Evolutionary conservation across 371 early-diverging fungal genomes (phyloP).

Genomic region (Lichtheimia ramosa): DNA sequence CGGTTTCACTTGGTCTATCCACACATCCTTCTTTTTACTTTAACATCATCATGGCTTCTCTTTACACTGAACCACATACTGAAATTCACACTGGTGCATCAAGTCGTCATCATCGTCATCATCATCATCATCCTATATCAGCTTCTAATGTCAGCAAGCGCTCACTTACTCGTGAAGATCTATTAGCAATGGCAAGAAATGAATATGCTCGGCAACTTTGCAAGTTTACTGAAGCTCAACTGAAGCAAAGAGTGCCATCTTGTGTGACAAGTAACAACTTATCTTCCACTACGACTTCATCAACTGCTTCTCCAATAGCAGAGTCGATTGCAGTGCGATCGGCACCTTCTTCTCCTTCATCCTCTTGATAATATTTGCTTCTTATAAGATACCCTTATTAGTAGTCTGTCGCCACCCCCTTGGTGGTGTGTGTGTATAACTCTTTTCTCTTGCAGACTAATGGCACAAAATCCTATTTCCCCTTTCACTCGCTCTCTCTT

Average conservation of each 20-base stretch:
- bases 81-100: not conserved
- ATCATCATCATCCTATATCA: not conserved
- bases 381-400: too few relatives aligned
- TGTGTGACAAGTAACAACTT: slow-evolving; percentile 21
- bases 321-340: too few relatives aligned
- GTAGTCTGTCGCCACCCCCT: too few relatives aligned
- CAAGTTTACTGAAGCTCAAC: slow-evolving; percentile 36
- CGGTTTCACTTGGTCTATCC: not conserved
- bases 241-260: slow-evolving; percentile 29
- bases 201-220: slow-evolving; percentile 45
- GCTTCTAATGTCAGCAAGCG: not conserved
- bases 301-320: not conserved
- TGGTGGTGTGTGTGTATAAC: too few relatives aligned
- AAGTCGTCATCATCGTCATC: slow-evolving; percentile 6
- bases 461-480: too few relatives aligned
- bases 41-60: slow-evolving; percentile 3
- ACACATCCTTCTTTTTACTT: not conserved
- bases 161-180: slow-evolving; percentile 23
- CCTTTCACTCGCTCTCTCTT: too few relatives aligned
- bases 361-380: too few relatives aligned
- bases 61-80: slow-evolving; percentile 1
- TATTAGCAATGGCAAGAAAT: slow-evolving; percentile 32
- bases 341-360: too few relatives aligned
- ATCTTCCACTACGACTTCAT: not conserved
- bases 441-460: too few relatives aligned